Base-by-base conservation (phyloP, 306 rosid genomes). In the Lablab purpureus region DNA sequence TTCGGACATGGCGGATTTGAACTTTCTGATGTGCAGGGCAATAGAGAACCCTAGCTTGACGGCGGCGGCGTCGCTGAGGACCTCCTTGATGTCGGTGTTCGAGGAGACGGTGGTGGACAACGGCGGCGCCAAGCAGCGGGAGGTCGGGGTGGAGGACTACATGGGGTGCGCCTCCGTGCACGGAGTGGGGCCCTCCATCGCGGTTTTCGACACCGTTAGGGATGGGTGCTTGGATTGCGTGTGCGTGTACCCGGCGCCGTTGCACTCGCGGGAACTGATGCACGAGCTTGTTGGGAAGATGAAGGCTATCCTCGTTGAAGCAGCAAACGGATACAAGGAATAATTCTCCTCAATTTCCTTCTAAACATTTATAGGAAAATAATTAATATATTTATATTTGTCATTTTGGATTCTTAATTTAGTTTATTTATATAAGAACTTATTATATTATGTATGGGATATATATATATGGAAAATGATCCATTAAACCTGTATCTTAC, bases 121-220 rank as follows among this genome's bases (percentile, higher is more conserved):
- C 10, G 47, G 73, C 4, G 45, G 47, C 2, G 40, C 75, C 64
- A 32, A 41, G 60, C 79, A 73, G 8, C 6, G 19, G 1, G 78
- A 74, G 23, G 7, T 89, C 4, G 92, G 92, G 4, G 40, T 91
- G 1, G 79, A 89, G 50, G 97, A 89, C 60, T 89, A 86, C 46
- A 75, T 89, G 74, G 92, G 94, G 3, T 89, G 97, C 73, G 92
- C 92, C 36, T 91, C 97, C 0, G 55, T 86, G 50, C 97, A 91
- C 17, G 92, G 92, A 0, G 75, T 91, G 13, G 94, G 97, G 0
- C 94, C 97, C 2, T 89, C 97, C 68, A 23, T 88, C 0, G 91
- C 90, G 0, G n/a, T 91, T 12, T 89, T 91, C 28, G 97, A 91
- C 52, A 88, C 88, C 2, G 13, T 89, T 4, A 72, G 89, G 54